Evolutionary conservation across 768 basidiomycete species (phyloP), one percentile per base, ranked within the genome.

Genomic region (Tylopilus cervinicoccineus): DNA sequence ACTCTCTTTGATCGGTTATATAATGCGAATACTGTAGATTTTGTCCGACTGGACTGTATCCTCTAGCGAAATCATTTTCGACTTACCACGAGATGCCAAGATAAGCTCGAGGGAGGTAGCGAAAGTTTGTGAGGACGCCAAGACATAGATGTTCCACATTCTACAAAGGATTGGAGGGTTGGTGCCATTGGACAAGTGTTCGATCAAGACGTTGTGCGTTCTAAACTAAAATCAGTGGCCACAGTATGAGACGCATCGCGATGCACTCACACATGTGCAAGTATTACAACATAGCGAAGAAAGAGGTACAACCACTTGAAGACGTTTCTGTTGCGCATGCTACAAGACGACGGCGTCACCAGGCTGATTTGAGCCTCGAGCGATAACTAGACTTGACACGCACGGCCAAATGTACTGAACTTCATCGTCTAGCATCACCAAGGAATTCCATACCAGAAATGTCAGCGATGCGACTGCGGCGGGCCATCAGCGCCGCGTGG

Each of bases 221-320:
- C 59, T 62, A 19, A 16, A 13, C 38, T 29, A 17, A 43, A 33
- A 13, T 45, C 13, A 28, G 14, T 14, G 23, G 29, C 10, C 13
- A 12, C 6, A 34, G 11, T 6, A 32, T 16, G 8, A 12, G 20
- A 40, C 5, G n/a, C 3, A 5, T 20, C 22, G 16, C 3, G 10
- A 32, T 27, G 10, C 17, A 52, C 62, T 60, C 32, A 65, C 63
- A 53, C 7, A 13, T 56, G 61, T 24, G 49, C 52, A 5, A 50
- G 23, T 34, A 66, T 43, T 6, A 47, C 48, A 33, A 45, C 32
- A 50, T 66, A 66, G n/a, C 54, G 64, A 51, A 65, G 50, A 39
- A 59, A 56, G n/a, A 64, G 31, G 23, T 64, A 64, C 16, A 62
- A 16, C 68, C 69, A 69, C 44, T 65, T 70, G 24, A 61, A 53